phyloP scores from a whole-genome alignment of 2,329 filamentous ascomycete species.

The Pseudocercospora vitis region DNA sequence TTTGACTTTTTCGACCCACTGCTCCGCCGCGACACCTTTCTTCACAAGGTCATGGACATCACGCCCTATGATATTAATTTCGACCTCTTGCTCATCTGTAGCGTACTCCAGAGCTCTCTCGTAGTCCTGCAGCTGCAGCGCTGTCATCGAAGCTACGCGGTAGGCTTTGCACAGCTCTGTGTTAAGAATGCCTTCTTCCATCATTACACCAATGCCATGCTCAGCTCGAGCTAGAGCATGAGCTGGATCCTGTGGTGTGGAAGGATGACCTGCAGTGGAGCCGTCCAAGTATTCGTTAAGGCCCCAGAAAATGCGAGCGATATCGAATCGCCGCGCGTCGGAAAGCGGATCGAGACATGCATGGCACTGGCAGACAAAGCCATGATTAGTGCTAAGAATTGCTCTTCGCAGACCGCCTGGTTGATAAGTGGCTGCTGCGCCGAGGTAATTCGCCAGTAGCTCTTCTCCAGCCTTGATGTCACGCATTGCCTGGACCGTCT shows the following conservation, averaged over 20 bases:
- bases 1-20: slow-evolving; percentile 18
- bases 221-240: slow-evolving; percentile 22
- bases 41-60: slow-evolving; percentile 21
- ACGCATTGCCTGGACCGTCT: slow-evolving; percentile 32
- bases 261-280: slow-evolving; percentile 11
- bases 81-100: slow-evolving; percentile 30
- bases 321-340: slow-evolving; percentile 23
- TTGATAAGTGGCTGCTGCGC: slow-evolving; percentile 9
- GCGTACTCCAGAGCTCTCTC: slow-evolving; percentile 23
- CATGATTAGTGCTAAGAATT: slow-evolving; percentile 30
- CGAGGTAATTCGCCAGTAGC: slow-evolving; percentile 22
- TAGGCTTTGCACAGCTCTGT: slow-evolving; percentile 30
- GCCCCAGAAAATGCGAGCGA: slow-evolving; percentile 18
- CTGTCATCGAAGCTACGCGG: slow-evolving; percentile 23
- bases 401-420: slow-evolving; percentile 9
- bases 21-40: slow-evolving; percentile 14
- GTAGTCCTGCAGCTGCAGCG: slow-evolving; percentile 16
- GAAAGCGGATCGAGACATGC: slow-evolving; percentile 28
- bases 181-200: slow-evolving; percentile 75
- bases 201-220: slow-evolving; percentile 76
- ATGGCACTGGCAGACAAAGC: slow-evolving; percentile 34
- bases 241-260: slow-evolving; percentile 14
- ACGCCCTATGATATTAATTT: slow-evolving; percentile 31
- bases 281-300: slow-evolving; percentile 19
- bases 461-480: slow-evolving; percentile 36